phyloP scores from a whole-genome alignment of 306 rosid species.

The Carpinus viminea region DNA sequence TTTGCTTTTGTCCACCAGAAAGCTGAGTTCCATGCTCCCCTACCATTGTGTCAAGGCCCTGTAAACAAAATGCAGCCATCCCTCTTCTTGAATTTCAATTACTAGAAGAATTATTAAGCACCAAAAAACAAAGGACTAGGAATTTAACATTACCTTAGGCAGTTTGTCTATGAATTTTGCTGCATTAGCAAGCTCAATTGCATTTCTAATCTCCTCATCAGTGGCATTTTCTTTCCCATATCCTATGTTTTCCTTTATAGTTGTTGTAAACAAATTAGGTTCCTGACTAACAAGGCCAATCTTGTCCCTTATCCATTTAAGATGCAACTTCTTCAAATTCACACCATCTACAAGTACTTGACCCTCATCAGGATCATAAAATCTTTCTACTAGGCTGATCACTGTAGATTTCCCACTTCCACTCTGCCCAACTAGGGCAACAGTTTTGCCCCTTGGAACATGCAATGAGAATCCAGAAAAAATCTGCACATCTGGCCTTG shows the following conservation, averaged over 20 bases:
- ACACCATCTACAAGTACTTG: constrained; percentile 77
- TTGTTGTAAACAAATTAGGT: constrained; percentile 63
- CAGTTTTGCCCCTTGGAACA: constrained; percentile 66
- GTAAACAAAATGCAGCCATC: constrained; percentile 5
- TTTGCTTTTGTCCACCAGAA: constrained; percentile 97
- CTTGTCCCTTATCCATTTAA: constrained; percentile 74
- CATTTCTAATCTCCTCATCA: constrained; percentile 55
- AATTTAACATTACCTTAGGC: constrained; percentile 43
- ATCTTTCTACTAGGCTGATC: constrained; percentile 71
- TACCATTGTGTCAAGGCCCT: constrained; percentile 83
- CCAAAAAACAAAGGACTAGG: background rate
- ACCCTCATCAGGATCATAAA: constrained; percentile 88
- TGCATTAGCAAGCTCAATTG: constrained; percentile 82
- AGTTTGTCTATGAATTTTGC: constrained; percentile 76
- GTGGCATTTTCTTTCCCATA: constrained; percentile 88
- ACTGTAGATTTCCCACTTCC: constrained; percentile 96
- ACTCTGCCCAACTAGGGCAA: constrained; percentile 91
- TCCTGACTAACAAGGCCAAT: constrained; percentile 93
- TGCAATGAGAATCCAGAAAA: constrained; percentile 74
- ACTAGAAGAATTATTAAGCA: background rate
- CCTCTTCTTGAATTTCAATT: background rate
- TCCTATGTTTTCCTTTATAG: constrained; percentile 67
- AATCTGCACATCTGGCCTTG: constrained; percentile 72
- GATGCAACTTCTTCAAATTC: constrained; percentile 52
- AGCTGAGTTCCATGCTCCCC: constrained; percentile 92